Evolutionary conservation across 768 basidiomycete genomes (phyloP), one percentile per base, ranked within the genome.

Genomic region (Nidularia pulvinata): DNA sequence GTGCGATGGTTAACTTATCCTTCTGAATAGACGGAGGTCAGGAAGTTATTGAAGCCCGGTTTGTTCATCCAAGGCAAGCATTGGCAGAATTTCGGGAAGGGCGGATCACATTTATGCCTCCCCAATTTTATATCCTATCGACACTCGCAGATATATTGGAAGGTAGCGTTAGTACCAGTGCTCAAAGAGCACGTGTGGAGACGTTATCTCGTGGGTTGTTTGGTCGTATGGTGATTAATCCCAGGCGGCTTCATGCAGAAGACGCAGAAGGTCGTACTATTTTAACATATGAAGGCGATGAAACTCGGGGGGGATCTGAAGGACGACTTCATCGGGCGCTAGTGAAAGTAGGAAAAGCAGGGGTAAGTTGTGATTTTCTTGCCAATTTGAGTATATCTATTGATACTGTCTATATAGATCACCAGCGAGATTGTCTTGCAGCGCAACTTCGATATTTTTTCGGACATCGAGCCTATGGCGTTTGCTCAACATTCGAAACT

Each of bases 251-350:
- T 39, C 66, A 61, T 13, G 69, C 67, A 22, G 66, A 69, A 30
- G 77, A 78, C 39, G 65, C 61, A n/a, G 65, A 76, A 34, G 84
- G 83, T 5, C 66, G 73, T 35, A 68, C 69, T 5, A 70, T 82
- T 35, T 66, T 89, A 45, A 80, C 83, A 0, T 89, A 86, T 53
- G 85, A 89, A 66, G 88, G 86, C 11, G 89, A 91, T 61, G 86
- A 89, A 69, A 73, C 77, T 14, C 73, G 83, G 19, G 88, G 85
- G 4, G 87, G 87, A 5, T 67, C 78, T 1, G 67, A 72, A 47
- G 87, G 87, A 5, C 71, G 83, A 16, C 66, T 81, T 16, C 89
- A 91, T 70, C 79, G 89, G 14, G 79, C 77, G 6, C 51, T 77
- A 16, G 72, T 85, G 33, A 78, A 69, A 61, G 64, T 79, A 46